Base-by-base conservation (phyloP, 1,284 basidiomycete species). In the Tilletia caries region DNA sequence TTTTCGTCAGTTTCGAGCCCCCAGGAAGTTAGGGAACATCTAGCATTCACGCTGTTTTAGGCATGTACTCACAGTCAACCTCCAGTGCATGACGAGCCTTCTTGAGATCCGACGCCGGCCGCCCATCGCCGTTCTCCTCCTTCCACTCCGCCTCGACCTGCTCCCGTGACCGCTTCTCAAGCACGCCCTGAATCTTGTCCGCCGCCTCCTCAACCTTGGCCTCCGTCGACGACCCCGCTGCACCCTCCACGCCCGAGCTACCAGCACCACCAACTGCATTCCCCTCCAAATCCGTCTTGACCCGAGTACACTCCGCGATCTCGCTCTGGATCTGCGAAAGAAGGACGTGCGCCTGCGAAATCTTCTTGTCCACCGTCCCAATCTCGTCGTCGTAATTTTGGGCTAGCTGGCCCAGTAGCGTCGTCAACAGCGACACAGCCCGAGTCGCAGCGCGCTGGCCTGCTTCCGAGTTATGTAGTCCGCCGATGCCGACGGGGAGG, bases 381-480 rank as follows among this genome's bases (percentile, higher is more conserved):
- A 98, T 86, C 85, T 98, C 96, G 73, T 91, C 89, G 79, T 99
- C 96, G 83, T 95, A 98, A 2, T 92, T 91, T n/a, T 90, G 86
- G 0, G 95, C 95, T 20, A 99, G 88, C 76, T 89, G 91, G 77
- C 95, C 92, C 75, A 99, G 87, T 87, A 98, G 89, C 69, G 87
- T 87, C 5, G 92, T 89, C 83, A 96, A 90, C 74, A 96, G 92
- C 70, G 90, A 90, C 32, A 94, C 71, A 0, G 81, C 75, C 23
- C 78, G 89, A 4, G 92, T 93, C 66, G 91, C 92, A 1, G 93
- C 92, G 74, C 90, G 89, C 82, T 95, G 92, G 1, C 90, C 96
- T 0, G 92, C 90, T 67, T 91, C 87, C 0, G 93, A 96, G 76
- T 92, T 89, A 84, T 95, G 95, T 20, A 97, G 84, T 50, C 58